Conservation (phyloP, 495 filamentous ascomycete species). For the Tetracladium setigerum region DNA sequence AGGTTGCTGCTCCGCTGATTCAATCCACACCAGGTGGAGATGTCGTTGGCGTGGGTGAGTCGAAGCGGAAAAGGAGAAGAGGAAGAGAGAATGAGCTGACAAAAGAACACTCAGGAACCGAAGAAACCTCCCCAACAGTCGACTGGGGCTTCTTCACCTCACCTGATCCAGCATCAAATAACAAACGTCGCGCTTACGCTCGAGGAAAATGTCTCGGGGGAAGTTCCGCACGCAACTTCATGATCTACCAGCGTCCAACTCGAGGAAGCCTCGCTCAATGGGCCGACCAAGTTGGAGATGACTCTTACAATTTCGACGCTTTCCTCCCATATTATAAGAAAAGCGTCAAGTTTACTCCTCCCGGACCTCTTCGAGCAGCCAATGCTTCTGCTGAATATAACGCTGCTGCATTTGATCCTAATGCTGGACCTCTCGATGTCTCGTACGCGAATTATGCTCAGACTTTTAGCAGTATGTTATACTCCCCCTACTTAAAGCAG, state of each 20-base stretch:
- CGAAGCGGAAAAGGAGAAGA: too few relatives aligned
- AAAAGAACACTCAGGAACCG: not conserved
- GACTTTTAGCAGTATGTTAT: conserved; percentile 23
- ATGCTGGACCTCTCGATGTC: conserved; percentile 41
- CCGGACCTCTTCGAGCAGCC: conserved; percentile 26
- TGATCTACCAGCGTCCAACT: conserved; percentile 28
- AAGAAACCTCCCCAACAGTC: conserved; percentile 2
- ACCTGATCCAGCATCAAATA: conserved; percentile 40
- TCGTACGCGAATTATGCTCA: conserved; percentile 41
- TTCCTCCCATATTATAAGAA: conserved; percentile 48
- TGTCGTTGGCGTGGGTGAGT: not conserved
- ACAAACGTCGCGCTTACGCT: conserved; percentile 16
- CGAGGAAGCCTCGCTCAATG: conserved; percentile 40
- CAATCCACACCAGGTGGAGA: not conserved
- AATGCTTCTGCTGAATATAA: conserved; percentile 43
- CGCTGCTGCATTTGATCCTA: conserved; percentile 21
- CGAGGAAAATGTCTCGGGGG: conserved; percentile 23
- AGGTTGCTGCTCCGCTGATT: not conserved
- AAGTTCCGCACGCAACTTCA: conserved; percentile 21
- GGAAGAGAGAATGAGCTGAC: too few relatives aligned
- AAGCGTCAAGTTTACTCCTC: conserved; percentile 42
- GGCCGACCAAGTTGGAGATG: conserved; percentile 49
- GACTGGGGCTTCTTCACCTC: conserved; percentile 45
- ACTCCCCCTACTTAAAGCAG: too few relatives aligned
- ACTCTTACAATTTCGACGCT: conserved; percentile 43